phyloP scores from a whole-genome alignment of 768 basidiomycete species.

The Hebeloma cylindrosporum region DNA sequence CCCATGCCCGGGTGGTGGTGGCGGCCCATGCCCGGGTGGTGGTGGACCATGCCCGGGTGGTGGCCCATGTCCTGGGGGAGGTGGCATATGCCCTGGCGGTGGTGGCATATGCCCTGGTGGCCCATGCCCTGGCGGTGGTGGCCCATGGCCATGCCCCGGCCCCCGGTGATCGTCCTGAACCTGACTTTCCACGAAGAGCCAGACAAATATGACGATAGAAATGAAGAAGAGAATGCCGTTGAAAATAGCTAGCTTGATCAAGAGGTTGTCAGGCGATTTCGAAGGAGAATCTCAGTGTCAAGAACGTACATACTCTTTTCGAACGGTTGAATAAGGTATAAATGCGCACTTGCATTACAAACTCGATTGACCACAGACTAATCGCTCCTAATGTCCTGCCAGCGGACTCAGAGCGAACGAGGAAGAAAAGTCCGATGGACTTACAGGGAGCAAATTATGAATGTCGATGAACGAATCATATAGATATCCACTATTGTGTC shows the following conservation, averaged over 20 bases:
- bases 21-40: too few relatives aligned
- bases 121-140: too few relatives aligned
- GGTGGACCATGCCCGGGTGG: too few relatives aligned
- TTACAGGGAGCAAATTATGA: slow-evolving; percentile 28
- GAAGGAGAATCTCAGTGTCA: not conserved
- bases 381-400: slow-evolving; percentile 44
- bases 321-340: slow-evolving; percentile 44
- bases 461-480: slow-evolving; percentile 32
- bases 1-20: too few relatives aligned
- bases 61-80: too few relatives aligned
- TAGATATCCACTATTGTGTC: slow-evolving; percentile 49
- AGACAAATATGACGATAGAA: slow-evolving; percentile 39
- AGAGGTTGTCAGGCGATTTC: too few relatives aligned
- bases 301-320: slow-evolving; percentile 30
- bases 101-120: too few relatives aligned
- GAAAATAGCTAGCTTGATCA: slow-evolving; percentile 38
- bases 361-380: slow-evolving; percentile 48
- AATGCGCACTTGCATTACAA: slow-evolving; percentile 47
- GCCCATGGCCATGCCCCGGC: slow-evolving; percentile 39
- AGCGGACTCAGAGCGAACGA: slow-evolving; percentile 33
- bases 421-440: not conserved
- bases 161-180: too few relatives aligned
- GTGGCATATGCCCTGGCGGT: too few relatives aligned
- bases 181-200: too few relatives aligned
- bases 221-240: slow-evolving; percentile 43